Evolutionary conservation across 176 grass and related monocot genomes (phyloP), one percentile per base, ranked within the genome.

Genomic region (Bromus sterilis): DNA sequence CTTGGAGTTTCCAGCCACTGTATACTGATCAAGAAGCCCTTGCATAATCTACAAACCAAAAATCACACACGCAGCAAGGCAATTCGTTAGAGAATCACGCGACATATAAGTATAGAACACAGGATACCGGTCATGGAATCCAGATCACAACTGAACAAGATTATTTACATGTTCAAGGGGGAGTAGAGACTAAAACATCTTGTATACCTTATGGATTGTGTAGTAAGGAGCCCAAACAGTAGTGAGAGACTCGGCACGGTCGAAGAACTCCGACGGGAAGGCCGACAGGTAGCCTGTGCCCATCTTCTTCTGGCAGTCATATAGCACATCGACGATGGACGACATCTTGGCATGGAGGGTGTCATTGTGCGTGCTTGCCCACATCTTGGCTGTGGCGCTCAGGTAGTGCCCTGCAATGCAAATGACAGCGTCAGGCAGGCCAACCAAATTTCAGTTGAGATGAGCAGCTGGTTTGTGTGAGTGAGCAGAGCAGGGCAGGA

Each of bases 191-290:
- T 72, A 63, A 55, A 85, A 75, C 12, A 62, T 18, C 43, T 51
- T 10, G 2, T 48, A 11, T 66, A 95, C 96, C 93, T 99, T 99
- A 85, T 95, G 96, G 39, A 99, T 91, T 31, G 93, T 99, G 85
- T 95, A 99, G 82, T 95, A 99, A 53, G 96, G 96, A 62, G 96
- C 96, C 93, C 96, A 99, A 49, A 99, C 96, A 80, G 78, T 37
- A n/a, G 66, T 60, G 77, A 91, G 83, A 61, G 85, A 56, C 37
- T 99, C 96, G 41, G 91, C 87, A 33, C 91, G 71, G 75, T 99
- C 96, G 13, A 99, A 99, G 88, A 93, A 89, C 80, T 93, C 86
- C 1, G 93, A 23, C 1, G 96, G 96, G 86, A 99, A 99, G 56
- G 93, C 93, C 10, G 96, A 98, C 71, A 95, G 76, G 69, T 98